Conservation (phyloP, 2,329 filamentous ascomycete genomes). For the Xylariaceae sp. region DNA sequence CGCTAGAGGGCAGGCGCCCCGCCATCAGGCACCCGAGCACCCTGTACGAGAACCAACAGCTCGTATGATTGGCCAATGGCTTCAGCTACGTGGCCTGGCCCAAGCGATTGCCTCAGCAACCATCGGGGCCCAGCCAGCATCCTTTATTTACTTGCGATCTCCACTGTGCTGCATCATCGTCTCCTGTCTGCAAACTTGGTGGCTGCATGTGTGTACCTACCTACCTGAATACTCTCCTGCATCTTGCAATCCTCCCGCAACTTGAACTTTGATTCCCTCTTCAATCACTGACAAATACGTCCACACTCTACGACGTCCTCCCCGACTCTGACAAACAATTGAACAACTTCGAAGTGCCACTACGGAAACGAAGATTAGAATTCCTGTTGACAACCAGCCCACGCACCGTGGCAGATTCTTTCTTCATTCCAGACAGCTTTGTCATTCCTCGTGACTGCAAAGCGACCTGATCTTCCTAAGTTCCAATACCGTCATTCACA, state of each 20-base stretch:
- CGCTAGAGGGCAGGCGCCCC: background rate
- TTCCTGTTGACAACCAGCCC: slow-evolving; percentile 24
- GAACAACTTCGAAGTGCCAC: slow-evolving; percentile 17
- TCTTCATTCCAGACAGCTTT: slow-evolving; percentile 23
- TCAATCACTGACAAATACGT: slow-evolving; percentile 9
- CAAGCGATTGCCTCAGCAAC: slow-evolving; percentile 27
- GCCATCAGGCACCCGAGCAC: too few species aligned
- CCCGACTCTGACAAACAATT: background rate
- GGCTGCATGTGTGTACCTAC: slow-evolving; percentile 23
- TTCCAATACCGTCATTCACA: slow-evolving; percentile 27
- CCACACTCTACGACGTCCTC: slow-evolving; percentile 23
- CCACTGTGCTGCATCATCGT: slow-evolving; percentile 16
- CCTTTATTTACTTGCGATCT: slow-evolving; percentile 29
- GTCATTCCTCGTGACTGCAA: slow-evolving; percentile 17
- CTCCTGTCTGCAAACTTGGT: slow-evolving; percentile 17
- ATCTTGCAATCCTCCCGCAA: slow-evolving; percentile 2
- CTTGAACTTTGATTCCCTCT: slow-evolving; percentile 15
- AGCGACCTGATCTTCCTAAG: slow-evolving; percentile 29
- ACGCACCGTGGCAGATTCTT: slow-evolving; percentile 20
- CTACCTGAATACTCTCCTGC: slow-evolving; percentile 10
- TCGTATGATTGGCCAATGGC: background rate
- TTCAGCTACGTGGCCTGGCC: slow-evolving; percentile 17
- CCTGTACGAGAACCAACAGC: background rate
- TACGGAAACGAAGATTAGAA: slow-evolving; percentile 21
- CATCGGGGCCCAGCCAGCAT: slow-evolving; percentile 27